Evolutionary conservation across 495 filamentous ascomycete species (phyloP), one percentile per base, ranked within the genome.

Genomic region (Aeminium ludgeri): DNA sequence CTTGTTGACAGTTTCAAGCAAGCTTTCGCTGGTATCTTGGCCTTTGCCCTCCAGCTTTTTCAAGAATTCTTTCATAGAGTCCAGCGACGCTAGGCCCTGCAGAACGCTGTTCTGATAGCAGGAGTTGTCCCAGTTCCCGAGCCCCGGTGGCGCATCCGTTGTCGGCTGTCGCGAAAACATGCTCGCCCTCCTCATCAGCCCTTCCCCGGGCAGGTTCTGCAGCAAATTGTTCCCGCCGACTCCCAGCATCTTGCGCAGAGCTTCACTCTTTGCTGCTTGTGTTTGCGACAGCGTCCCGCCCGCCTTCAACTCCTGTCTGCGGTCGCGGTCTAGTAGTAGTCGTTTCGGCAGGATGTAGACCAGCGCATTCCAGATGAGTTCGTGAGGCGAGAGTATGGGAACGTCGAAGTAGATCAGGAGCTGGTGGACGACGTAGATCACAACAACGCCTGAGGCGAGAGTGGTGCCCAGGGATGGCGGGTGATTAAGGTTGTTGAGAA

Each of bases 41-140:
- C 29, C 31, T 10, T 18, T 10, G 3, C 28, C 17, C 15, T 35
- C 33, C n/a, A n/a, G 8, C 43, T 36, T 40, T 1, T 53, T 50
- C 23, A 80, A 52, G 36, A 68, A 78, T 5, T 47, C 48, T 5
- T 65, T 63, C 12, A 93, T 61, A 3, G 74, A 65, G 16, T 67
- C 62, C 33, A 96, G 68, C 5, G 86, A 81, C 4, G 86, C 78
- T 29, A 96, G 66, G 10, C 79, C 78, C 56, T 95, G 63, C 15
- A 96, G 74, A 15, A 95, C 80, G 46, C 86, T 94, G 55, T 99
- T 99, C 63, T 96, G 87, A 55, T 89, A 99, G 59, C 91, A 99
- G 1, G 84, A 92, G 53, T 93, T 94, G 58, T 92, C 77, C 64
- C 73, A 78, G 54, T 99, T 99, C 13, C 82, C 82, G 23, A 96